Conservation (phyloP, 306 rosid species). For the Citrullus colocynthis region DNA sequence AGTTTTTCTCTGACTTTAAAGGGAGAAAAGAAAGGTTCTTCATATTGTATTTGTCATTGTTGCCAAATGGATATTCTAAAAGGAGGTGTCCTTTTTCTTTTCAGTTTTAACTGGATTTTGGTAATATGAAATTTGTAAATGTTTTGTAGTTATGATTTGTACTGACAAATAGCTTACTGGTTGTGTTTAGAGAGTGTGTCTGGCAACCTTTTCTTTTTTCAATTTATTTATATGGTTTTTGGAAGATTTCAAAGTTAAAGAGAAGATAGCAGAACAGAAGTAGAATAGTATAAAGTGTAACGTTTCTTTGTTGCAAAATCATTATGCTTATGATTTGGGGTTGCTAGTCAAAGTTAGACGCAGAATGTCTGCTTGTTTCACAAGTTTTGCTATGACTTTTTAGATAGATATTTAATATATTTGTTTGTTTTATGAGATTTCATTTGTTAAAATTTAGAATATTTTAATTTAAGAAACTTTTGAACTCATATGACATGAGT, state of each 20-base stretch:
- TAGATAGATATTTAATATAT: too few species aligned
- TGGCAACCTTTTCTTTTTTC: background rate
- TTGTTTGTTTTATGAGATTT: too few species aligned
- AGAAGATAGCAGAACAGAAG: background rate
- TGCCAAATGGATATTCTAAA: slow-evolving; percentile 1
- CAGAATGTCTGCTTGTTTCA: too few species aligned
- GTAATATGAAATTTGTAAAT: slow-evolving; percentile 11
- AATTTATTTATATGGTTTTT: background rate
- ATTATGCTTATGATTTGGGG: too few species aligned
- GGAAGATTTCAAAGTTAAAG: background rate
- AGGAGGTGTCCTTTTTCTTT: background rate
- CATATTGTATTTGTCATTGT: background rate
- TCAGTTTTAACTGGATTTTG: slow-evolving; percentile 10
- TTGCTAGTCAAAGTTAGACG: too few species aligned
- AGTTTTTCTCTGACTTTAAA: background rate
- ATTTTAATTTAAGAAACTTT: too few species aligned
- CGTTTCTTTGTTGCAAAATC: too few species aligned
- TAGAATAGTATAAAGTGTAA: too few species aligned
- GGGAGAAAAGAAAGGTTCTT: background rate
- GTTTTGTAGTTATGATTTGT: slow-evolving; percentile 5
- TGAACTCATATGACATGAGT: too few species aligned
- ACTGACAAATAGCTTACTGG: background rate
- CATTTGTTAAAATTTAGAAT: too few species aligned
- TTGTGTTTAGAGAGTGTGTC: background rate
- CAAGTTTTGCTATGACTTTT: too few species aligned